Percentiles rank a stretch among this genome's conserved stretches.
phyloP scores from a whole-genome alignment of 805 yeast species.

The Spathaspora sp. region DNA sequence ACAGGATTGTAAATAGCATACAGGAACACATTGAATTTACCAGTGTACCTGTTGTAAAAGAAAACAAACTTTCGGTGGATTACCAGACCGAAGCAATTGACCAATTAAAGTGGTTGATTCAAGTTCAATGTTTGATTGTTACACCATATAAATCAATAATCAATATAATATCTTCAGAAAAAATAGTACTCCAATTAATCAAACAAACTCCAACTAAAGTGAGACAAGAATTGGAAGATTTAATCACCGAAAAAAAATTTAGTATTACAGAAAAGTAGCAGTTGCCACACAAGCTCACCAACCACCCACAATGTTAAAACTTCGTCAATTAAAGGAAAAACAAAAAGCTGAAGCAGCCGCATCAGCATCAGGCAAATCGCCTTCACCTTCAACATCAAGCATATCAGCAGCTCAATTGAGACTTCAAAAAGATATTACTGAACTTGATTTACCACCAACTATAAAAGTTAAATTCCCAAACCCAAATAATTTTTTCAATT shows the following conservation, averaged over 20 bases:
- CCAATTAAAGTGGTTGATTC: constrained; percentile 9
- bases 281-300: neutral
- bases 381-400: constrained; percentile 10
- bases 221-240: neutral
- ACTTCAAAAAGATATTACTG: constrained; percentile 72
- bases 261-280: neutral
- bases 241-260: neutral
- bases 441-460: constrained; percentile 58
- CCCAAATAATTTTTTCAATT: constrained; percentile 56
- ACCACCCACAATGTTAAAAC: constrained; percentile 39
- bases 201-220: neutral
- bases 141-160: constrained; percentile 9
- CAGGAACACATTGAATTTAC: neutral
- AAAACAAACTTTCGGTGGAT: neutral
- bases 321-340: constrained; percentile 54
- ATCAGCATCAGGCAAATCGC: constrained; percentile 13
- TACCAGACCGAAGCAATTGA: neutral
- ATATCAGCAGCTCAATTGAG: constrained; percentile 64
- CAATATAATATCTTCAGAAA: neutral
- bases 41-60: neutral
- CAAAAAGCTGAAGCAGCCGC: constrained; percentile 35
- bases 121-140: constrained; percentile 8
- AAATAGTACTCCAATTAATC: neutral
- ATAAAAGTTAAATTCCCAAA: constrained; percentile 50
- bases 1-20: neutral